Percentiles rank a stretch among this genome's conserved stretches.
phyloP scores from a whole-genome alignment of 305 asterid species.

The Fraxinus paxiana region DNA sequence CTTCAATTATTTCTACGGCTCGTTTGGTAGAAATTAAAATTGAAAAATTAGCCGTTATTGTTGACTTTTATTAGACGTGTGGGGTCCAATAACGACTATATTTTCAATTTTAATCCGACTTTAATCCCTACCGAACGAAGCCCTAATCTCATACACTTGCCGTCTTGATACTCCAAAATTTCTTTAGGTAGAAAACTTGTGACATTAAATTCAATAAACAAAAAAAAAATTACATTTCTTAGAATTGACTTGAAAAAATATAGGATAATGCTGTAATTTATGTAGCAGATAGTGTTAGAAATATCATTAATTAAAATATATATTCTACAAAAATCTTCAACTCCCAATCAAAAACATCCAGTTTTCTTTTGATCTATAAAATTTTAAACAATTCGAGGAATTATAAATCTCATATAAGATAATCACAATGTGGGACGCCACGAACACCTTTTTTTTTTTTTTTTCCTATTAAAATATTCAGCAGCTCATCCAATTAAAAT shows the following conservation, averaged over 20 bases:
- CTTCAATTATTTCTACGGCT: neutral
- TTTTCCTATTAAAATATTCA: neutral
- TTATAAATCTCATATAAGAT: neutral
- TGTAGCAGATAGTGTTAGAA: too few relatives aligned
- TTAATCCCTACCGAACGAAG: too few relatives aligned
- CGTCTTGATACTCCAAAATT: neutral
- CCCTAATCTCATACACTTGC: neutral
- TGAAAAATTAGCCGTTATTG: too few relatives aligned
- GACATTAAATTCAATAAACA: neutral
- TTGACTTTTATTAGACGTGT: too few relatives aligned
- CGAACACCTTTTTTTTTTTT: neutral
- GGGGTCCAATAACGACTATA: too few relatives aligned
- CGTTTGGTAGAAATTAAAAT: too few relatives aligned
- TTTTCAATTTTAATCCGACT: too few relatives aligned
- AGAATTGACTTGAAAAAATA: neutral
- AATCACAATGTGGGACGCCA: neutral
- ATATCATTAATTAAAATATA: too few relatives aligned
- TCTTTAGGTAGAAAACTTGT: neutral
- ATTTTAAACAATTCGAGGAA: neutral
- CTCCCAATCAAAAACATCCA: neutral
- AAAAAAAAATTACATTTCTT: neutral
- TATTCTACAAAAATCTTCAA: neutral
- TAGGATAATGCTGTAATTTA: neutral
- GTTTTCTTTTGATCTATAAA: too few relatives aligned
- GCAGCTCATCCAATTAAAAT: slow-evolving; percentile 21